These are phyloP conservation scores for Coemansia sp. DNA, from an alignment of 192 early-diverging fungal species.

Conservation along the genomic window DNA sequence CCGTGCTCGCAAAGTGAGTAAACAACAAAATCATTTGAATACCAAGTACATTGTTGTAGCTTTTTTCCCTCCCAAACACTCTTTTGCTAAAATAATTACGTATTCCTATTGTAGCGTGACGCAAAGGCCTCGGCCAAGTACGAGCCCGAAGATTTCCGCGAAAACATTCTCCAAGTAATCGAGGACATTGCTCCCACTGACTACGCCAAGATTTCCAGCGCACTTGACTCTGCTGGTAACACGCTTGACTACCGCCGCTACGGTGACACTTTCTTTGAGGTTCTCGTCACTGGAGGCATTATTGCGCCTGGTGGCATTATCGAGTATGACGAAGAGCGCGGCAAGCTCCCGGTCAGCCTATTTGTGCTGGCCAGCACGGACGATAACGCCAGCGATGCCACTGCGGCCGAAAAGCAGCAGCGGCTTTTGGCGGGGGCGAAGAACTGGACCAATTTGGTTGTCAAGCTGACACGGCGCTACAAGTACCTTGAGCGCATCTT, in stretches of 20 bases:
- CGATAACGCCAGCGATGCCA: conserved; percentile 67
- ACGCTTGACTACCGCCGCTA: conserved; percentile 95
- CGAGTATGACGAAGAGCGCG: conserved; percentile 70
- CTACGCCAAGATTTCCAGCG: conserved; percentile 72
- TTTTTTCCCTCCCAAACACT: not conserved
- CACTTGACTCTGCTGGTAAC: conserved; percentile 81
- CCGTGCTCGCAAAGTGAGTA: conserved; percentile 53
- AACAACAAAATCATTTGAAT: not conserved
- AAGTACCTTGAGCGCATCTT: conserved; percentile 89
- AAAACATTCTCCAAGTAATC: conserved; percentile 54
- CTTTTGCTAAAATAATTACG: not conserved
- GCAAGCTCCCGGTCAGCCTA: conserved; percentile 78
- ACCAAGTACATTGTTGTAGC: not conserved
- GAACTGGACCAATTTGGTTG: conserved; percentile 82
- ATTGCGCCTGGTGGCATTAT: conserved; percentile 61
- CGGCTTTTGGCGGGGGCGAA: conserved; percentile 65
- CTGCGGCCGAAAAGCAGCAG: conserved; percentile 27
- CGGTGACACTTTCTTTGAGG: conserved; percentile 93
- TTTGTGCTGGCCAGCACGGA: conserved; percentile 37
- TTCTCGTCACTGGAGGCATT: conserved; percentile 89
- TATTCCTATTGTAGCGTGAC: conserved; percentile 39
- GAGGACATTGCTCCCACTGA: conserved; percentile 59
- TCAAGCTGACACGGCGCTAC: conserved; percentile 89
- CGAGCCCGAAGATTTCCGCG: conserved; percentile 63
- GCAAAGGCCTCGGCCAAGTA: conserved; percentile 72